Evolutionary conservation across 192 early-diverging fungal genomes (phyloP).

Genomic region (Linnemannia exigua): DNA sequence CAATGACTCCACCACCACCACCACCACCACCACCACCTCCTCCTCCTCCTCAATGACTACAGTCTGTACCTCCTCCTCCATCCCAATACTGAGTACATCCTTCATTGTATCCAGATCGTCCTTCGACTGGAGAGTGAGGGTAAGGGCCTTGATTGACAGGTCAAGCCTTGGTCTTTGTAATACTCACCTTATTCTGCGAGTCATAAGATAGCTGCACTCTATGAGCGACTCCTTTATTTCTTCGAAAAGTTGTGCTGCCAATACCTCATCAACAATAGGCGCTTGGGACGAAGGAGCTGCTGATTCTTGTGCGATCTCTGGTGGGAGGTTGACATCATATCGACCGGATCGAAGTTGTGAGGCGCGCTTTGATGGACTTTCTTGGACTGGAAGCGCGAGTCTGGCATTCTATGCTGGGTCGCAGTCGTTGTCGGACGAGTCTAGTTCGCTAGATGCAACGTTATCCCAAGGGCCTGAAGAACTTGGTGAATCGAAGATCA

Average conservation of each 20-base stretch:
- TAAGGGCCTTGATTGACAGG: neutral
- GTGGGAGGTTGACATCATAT: neutral
- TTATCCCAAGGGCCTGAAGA: conserved; percentile 6
- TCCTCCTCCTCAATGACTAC: neutral
- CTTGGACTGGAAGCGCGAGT: neutral
- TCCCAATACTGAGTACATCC: conserved; percentile 8
- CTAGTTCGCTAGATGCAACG: conserved; percentile 3
- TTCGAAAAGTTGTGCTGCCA: neutral
- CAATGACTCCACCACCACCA: too few relatives aligned
- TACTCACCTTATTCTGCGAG: conserved; percentile 1
- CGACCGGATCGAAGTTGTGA: conserved; percentile 2
- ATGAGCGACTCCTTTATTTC: neutral
- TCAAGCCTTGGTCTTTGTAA: neutral
- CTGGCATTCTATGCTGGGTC: neutral
- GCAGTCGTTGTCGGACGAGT: neutral
- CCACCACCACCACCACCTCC: too few relatives aligned
- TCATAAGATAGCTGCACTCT: conserved; percentile 11
- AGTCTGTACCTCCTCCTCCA: neutral
- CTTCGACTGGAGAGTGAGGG: neutral
- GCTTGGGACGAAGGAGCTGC: neutral
- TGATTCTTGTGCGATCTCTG: conserved; percentile 4
- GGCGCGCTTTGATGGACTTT: neutral
- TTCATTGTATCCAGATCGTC: conserved; percentile 2
- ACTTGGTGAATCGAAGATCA: conserved; percentile 9
- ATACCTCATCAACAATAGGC: neutral